phyloP scores from a whole-genome alignment of 768 basidiomycete species.

The Lactifluus pinguis region DNA sequence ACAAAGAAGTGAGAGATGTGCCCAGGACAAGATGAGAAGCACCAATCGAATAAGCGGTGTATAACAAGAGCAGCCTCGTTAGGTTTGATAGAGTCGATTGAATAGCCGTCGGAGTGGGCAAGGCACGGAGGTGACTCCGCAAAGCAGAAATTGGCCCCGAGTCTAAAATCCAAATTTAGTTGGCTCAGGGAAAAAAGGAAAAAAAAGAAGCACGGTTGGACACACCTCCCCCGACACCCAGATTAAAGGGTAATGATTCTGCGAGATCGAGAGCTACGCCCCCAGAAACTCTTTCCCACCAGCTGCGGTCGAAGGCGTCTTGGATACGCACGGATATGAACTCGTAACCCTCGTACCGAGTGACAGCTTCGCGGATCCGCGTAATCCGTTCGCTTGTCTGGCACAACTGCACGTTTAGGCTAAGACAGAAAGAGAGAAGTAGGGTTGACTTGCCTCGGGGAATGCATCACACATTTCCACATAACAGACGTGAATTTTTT shows the following conservation, averaged over 20 bases:
- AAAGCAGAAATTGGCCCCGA: constrained; percentile 27
- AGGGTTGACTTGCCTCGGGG: constrained; percentile 40
- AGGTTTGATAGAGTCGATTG: constrained; percentile 49
- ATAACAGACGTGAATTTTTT: constrained; percentile 53
- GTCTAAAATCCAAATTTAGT: background rate
- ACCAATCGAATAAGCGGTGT: constrained; percentile 46
- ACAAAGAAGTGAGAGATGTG: constrained; percentile 69
- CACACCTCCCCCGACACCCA: constrained; percentile 43
- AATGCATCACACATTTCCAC: constrained; percentile 59
- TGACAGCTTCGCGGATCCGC: constrained; percentile 39
- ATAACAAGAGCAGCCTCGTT: constrained; percentile 57
- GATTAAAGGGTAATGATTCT: constrained; percentile 31
- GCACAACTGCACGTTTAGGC: background rate
- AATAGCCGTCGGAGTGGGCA: constrained; percentile 70
- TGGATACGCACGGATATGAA: constrained; percentile 60
- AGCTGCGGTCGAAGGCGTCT: constrained; percentile 59
- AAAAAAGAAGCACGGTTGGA: background rate
- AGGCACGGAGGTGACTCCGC: constrained; percentile 46
- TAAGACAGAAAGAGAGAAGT: background rate
- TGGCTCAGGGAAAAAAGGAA: constrained; percentile 1
- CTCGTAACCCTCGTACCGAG: constrained; percentile 41
- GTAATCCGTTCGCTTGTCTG: constrained; percentile 50
- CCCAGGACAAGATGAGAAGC: constrained; percentile 77
- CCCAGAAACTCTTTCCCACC: constrained; percentile 51
- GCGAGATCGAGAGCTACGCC: constrained; percentile 15